Evolutionary conservation across 352 stramenopile genomes (phyloP).

Genomic region (Pythium sp.): DNA sequence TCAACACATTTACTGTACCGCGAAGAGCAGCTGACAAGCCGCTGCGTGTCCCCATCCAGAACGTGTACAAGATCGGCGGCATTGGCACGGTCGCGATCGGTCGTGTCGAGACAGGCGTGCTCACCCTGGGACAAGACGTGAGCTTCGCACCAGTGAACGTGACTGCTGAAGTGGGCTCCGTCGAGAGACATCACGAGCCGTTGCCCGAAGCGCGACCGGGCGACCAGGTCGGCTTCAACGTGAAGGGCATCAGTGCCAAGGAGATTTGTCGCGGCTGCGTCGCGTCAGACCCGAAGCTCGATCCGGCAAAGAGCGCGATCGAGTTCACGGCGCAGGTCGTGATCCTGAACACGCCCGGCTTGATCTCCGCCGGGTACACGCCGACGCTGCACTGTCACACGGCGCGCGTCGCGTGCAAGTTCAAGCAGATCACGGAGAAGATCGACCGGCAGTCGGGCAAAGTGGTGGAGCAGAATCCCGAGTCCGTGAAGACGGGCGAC

Average conservation of each 20-base stretch:
- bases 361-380: conserved; percentile 93
- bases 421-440: conserved; percentile 94
- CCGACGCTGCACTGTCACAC: conserved; percentile 98
- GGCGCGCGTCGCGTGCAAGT: conserved; percentile 95
- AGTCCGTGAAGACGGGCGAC: conserved; percentile 95
- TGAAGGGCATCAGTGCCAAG: conserved; percentile 95
- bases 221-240: conserved; percentile 97
- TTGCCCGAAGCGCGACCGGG: conserved; percentile 90
- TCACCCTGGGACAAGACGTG: conserved; percentile 93
- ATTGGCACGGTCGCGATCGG: conserved; percentile 97
- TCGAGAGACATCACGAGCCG: conserved; percentile 97
- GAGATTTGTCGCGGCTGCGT: conserved; percentile 95
- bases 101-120: conserved; percentile 95
- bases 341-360: conserved; percentile 94
- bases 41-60: conserved; percentile 94
- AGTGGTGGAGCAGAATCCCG: conserved; percentile 92
- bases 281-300: conserved; percentile 90
- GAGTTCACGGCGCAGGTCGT: conserved; percentile 96
- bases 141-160: conserved; percentile 86
- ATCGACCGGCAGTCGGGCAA: conserved; percentile 96
- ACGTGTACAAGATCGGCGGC: conserved; percentile 98
- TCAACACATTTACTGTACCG: conserved; percentile 91
- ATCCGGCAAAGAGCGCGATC: conserved; percentile 81
- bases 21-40: conserved; percentile 93
- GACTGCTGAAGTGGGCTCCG: conserved; percentile 93